Base-by-base conservation (phyloP, 306 rosid genomes). In the Dryas drummondii region DNA sequence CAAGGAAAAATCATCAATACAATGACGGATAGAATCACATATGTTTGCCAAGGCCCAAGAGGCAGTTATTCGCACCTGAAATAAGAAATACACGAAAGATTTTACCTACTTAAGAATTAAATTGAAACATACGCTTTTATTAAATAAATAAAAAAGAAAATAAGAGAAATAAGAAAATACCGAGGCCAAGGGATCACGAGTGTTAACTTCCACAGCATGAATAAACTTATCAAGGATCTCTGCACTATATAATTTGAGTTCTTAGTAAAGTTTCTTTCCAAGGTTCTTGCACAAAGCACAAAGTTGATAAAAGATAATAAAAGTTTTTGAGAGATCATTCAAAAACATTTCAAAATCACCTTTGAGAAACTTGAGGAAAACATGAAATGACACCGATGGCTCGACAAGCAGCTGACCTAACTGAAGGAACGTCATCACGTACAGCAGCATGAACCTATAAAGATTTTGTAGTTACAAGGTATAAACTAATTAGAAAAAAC, bases 21-120 rank as follows among this genome's bases (percentile, higher is more conserved):
- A 73, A 78, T 84, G 88, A 73, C 88, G 82, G 69, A 91, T 76
- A 69, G 97, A 89, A 78, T 94, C 97, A 41, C 97, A 94, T 70
- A 94, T 79, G 81, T 94, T 94, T 82, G 97, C 99, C 90, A 94
- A 79, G 67, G 99, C 97, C 99, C 99, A 94, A 10, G 97, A 90
- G 58, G 99, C 93, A 19, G 97, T 88, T 81, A 92, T 88, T 82
- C 93, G 83, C 65, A 94, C 98, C 97, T 91, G 86, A 74, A 80
- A 76, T 40, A 54, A 76, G 7, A 80, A 64, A 47, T 58, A 65
- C 52, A 66, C 56, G 60, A 53, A 71, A 68, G 12, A 56, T 11
- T 78, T 68, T 76, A 60, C 69, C 78, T 42, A 67, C 26, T 26
- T 61, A 57, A 27, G 67, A 51, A 82, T 8, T n/a, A 58, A 66